Conservation (phyloP, 352 stramenopile species). For the Phytophthora hybrid region DNA sequence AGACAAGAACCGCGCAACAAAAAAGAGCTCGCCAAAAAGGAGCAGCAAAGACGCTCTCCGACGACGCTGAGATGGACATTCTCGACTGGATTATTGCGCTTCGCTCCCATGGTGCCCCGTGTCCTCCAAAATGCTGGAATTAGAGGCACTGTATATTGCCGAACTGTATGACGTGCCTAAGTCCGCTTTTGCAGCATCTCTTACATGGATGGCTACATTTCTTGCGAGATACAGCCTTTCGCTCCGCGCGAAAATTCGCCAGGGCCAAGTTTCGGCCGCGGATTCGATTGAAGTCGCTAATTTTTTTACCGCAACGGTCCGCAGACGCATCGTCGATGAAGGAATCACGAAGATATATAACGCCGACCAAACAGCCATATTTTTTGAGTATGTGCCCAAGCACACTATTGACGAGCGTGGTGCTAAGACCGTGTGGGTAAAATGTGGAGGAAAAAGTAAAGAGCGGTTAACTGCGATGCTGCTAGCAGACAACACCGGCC, state of each 20-base stretch:
- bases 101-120: too few relatives aligned
- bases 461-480: too few relatives aligned
- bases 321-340: conserved; percentile 4
- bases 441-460: too few relatives aligned
- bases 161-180: background rate
- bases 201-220: conserved; percentile 12
- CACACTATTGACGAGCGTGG: background rate
- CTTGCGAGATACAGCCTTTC: conserved; percentile 11
- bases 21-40: too few relatives aligned
- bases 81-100: too few relatives aligned
- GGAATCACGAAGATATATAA: conserved; percentile 27
- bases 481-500: too few relatives aligned
- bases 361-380: conserved; percentile 26
- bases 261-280: conserved; percentile 3
- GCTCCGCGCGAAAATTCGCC: conserved; percentile 4
- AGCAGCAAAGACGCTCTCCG: too few relatives aligned
- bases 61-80: too few relatives aligned
- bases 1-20: too few relatives aligned
- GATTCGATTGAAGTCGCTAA: conserved; percentile 1
- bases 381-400: conserved; percentile 25
- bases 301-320: conserved; percentile 15
- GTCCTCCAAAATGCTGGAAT: conserved; percentile 8
- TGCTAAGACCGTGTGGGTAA: too few relatives aligned
- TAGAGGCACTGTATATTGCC: conserved; percentile 14
- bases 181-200: conserved; percentile 6